Evolutionary conservation across 2,329 filamentous ascomycete genomes (phyloP).

Genomic region (Chrysosphaeria jannelii): DNA sequence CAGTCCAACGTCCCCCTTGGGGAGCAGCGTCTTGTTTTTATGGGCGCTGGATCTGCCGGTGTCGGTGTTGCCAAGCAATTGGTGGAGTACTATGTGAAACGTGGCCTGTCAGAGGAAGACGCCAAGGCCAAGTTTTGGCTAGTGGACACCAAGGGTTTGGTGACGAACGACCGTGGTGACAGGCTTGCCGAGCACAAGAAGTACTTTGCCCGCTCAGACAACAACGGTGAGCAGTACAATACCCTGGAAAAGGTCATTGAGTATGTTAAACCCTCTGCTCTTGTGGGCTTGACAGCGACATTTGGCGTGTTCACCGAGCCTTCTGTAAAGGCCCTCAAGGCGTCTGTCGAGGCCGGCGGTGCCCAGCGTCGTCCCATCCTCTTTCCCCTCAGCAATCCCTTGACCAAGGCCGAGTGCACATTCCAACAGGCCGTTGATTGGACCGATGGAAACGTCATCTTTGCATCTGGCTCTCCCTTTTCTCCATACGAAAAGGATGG

Average conservation of each 20-base stretch:
- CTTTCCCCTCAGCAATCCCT: conserved; percentile 89
- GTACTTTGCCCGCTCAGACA: conserved; percentile 35
- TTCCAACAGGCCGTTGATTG: conserved; percentile 78
- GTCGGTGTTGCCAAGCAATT: conserved; percentile 96
- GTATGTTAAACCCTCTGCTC: conserved; percentile 77
- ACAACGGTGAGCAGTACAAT: conserved; percentile 38
- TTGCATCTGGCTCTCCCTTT: conserved; percentile 89
- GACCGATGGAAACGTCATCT: conserved; percentile 76
- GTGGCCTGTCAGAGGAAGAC: conserved; percentile 63
- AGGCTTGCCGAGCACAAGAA: conserved; percentile 74
- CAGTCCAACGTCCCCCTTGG: conserved; percentile 58
- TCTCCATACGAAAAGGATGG: conserved; percentile 28
- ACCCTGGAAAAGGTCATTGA: conserved; percentile 75
- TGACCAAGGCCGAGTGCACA: conserved; percentile 90
- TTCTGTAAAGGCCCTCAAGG: conserved; percentile 42
- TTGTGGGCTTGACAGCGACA: conserved; percentile 83
- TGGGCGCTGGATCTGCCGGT: conserved; percentile 83
- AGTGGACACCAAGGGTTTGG: conserved; percentile 86
- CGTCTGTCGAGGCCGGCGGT: conserved; percentile 28
- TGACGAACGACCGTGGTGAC: conserved; percentile 78
- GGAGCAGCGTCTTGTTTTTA: conserved; percentile 85
- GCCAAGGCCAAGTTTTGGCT: conserved; percentile 88
- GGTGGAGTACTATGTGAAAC: conserved; percentile 83
- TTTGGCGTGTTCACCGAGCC: conserved; percentile 81
- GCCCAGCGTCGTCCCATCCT: conserved; percentile 59